A percentile compares a stretch with the other conserved stretches of the same genome.
phyloP scores from a whole-genome alignment of 2,329 filamentous ascomycete species.

The Fusarium sp. region DNA sequence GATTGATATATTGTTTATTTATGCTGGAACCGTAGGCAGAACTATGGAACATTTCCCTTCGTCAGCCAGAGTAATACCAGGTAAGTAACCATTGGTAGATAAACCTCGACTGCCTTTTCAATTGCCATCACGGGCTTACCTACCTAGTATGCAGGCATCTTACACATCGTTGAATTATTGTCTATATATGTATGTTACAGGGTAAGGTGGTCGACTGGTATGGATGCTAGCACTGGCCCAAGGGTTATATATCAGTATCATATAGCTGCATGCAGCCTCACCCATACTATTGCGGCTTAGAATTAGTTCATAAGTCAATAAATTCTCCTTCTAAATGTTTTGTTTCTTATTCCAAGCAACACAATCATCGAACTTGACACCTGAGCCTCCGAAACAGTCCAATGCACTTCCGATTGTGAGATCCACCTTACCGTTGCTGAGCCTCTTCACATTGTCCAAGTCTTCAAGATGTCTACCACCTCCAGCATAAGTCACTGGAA shows the following conservation, averaged over 20 bases:
- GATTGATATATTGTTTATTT: neutral
- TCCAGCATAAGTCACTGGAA: constrained; percentile 95
- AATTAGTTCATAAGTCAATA: neutral
- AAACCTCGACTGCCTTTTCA: neutral
- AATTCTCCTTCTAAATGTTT: constrained; percentile 23
- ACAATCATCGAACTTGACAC: constrained; percentile 89
- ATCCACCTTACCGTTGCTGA: constrained; percentile 86
- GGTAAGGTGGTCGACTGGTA: neutral
- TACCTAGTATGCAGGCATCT: neutral
- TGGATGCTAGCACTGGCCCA: neutral
- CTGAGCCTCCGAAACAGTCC: constrained; percentile 91
- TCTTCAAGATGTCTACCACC: constrained; percentile 87
- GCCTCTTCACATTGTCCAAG: constrained; percentile 78
- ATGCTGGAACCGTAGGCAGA: neutral
- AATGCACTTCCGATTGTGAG: constrained; percentile 95
- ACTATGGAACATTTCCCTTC: neutral
- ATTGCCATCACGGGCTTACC: neutral
- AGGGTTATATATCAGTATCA: neutral
- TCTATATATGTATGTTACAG: neutral
- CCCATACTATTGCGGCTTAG: neutral
- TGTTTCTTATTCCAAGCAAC: constrained; percentile 81
- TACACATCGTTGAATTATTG: neutral
- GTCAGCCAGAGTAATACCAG: neutral
- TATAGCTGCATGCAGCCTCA: neutral
- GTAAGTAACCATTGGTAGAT: neutral